phyloP scores from a whole-genome alignment of 2,329 filamentous ascomycete genomes.

The Blastomyces silverae region DNA sequence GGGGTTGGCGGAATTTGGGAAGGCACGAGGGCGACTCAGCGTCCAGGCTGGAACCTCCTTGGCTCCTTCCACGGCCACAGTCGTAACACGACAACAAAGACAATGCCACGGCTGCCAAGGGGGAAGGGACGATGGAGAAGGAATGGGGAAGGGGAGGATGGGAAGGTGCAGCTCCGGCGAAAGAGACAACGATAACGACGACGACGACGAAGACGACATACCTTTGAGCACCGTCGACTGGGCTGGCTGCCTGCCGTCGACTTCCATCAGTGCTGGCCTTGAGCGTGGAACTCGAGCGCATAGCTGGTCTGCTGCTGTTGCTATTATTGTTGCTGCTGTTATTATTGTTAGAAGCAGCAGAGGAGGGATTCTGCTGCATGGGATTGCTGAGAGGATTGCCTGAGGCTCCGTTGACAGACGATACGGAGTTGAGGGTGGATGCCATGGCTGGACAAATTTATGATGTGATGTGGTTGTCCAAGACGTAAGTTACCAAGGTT shows the following conservation, averaged over 20 bases:
- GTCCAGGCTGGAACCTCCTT: neutral
- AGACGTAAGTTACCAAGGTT: neutral
- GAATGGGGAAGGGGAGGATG: neutral
- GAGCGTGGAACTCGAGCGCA: conserved; percentile 46
- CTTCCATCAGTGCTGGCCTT: conserved; percentile 46
- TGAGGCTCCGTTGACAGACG: conserved; percentile 34
- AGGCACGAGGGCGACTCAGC: neutral
- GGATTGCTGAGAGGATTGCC: conserved; percentile 35
- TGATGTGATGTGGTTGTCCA: neutral
- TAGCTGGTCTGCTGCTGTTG: conserved; percentile 37
- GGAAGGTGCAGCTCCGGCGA: neutral
- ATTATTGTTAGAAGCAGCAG: conserved; percentile 21
- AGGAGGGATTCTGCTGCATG: conserved; percentile 30
- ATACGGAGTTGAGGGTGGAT: conserved; percentile 36
- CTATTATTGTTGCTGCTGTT: neutral
- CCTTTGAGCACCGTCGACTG: conserved; percentile 50
- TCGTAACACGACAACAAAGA: conserved; percentile 8
- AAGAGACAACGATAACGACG: neutral
- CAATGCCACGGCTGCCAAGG: neutral
- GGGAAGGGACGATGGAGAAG: conserved; percentile 13
- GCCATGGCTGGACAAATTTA: conserved; percentile 30
- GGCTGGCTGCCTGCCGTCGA: conserved; percentile 52
- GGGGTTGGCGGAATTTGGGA: neutral
- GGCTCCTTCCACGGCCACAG: neutral
- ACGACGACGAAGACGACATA: conserved; percentile 38